These are phyloP conservation scores for Arachis hypogaea DNA, from an alignment of 306 rosid genomes.

Conservation along the genomic window DNA sequence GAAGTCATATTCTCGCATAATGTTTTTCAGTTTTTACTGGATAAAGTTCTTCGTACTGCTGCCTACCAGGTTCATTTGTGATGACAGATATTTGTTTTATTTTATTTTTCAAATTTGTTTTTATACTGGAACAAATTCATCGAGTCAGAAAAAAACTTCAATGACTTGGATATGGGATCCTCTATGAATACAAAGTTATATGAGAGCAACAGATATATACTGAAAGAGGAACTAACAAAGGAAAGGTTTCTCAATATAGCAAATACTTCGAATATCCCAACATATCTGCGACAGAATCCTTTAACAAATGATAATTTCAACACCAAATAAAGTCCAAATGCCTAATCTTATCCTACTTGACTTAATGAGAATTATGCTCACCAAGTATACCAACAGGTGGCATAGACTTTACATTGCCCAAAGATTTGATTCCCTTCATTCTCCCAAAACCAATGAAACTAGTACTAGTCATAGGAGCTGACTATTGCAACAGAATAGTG, in stretches of 20 bases:
- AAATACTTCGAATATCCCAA: not conserved
- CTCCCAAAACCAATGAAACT: too few species aligned
- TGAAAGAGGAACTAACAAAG: not conserved
- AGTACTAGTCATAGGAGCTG: too few species aligned
- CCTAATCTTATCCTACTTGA: too few species aligned
- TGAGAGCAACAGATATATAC: not conserved
- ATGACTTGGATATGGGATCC: slow-evolving; percentile 1
- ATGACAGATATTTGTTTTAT: slow-evolving; percentile 1
- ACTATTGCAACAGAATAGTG: too few species aligned
- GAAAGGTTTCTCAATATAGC: not conserved
- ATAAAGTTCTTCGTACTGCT: slow-evolving; percentile 80
- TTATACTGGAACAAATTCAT: slow-evolving; percentile 19
- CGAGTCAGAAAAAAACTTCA: slow-evolving; percentile 10
- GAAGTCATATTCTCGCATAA: slow-evolving; percentile 81
- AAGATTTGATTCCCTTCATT: too few species aligned
- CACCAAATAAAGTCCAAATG: too few species aligned
- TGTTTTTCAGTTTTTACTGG: slow-evolving; percentile 79
- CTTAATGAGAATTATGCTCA: too few species aligned
- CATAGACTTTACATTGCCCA: too few species aligned
- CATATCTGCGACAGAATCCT: not conserved
- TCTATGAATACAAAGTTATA: not conserved
- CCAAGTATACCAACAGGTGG: too few species aligned
- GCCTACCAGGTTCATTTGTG: slow-evolving; percentile 78
- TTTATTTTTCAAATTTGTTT: not conserved
- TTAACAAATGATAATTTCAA: too few species aligned